These are phyloP conservation scores for Trichoderma sp. DNA, from an alignment of 2,329 filamentous ascomycete species.

Conservation along the genomic window DNA sequence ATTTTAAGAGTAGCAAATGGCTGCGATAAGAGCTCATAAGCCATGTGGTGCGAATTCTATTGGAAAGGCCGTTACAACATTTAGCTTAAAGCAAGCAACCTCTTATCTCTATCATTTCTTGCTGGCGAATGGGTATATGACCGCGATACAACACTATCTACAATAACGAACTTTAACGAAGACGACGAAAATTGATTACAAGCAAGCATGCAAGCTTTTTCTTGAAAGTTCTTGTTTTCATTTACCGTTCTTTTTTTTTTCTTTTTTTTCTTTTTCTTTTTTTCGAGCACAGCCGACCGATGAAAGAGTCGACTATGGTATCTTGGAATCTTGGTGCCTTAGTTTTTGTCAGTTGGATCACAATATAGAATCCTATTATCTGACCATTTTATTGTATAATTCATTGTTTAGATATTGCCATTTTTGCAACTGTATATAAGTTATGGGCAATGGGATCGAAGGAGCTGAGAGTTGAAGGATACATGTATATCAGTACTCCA, in stretches of 20 bases:
- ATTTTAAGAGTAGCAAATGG: neutral
- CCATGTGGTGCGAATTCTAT: neutral
- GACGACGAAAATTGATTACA: constrained; percentile 1
- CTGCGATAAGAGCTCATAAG: neutral
- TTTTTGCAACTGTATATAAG: neutral
- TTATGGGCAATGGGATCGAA: neutral
- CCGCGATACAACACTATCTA: neutral
- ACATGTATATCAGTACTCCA: neutral
- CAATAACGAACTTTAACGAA: constrained; percentile 19
- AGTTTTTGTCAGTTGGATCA: neutral
- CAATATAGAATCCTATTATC: neutral
- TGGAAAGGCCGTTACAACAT: neutral
- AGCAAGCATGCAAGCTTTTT: constrained; percentile 2
- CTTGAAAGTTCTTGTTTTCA: neutral
- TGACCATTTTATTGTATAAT: neutral
- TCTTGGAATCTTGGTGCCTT: neutral
- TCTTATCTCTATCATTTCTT: neutral
- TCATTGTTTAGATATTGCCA: neutral
- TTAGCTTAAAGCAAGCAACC: neutral
- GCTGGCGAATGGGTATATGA: neutral
- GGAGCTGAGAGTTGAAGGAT: neutral
- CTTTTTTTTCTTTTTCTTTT: neutral
- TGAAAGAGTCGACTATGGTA: neutral
- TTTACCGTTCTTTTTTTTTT: neutral
- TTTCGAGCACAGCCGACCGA: neutral